Base-by-base conservation (phyloP, 139 green algal genomes). In the Tetraselmis chui region DNA sequence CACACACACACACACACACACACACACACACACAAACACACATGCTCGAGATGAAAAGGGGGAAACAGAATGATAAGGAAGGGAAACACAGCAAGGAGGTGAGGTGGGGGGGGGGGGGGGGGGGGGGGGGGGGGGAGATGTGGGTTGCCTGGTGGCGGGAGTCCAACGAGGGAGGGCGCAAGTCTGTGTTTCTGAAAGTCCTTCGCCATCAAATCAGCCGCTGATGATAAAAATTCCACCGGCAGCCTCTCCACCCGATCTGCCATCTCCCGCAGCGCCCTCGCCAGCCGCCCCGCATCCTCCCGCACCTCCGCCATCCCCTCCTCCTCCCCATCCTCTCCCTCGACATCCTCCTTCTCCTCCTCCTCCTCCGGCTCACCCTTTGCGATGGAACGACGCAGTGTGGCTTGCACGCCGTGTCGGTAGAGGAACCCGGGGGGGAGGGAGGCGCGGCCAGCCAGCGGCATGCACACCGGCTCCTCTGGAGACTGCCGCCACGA, bases 231-330 rank as follows among this genome's bases (percentile, higher is more conserved):
- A 77, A 86, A 78, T 67, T 84, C 84, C 24, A 22, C 74, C 26
- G 30, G 45, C 30, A 67, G 27, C 29, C 5, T 76, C 80, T 91
- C 87, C 83, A 93, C 81, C 58, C 86, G 79, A 28, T 86, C 84
- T 0, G 90, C 90, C 80, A 93, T 59, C 2, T 82, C 84, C 18
- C 90, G 87, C 59, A 92, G 85, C 11, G 85, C 89, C 25, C 82
- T 82, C 59, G 80, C 83, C 29, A 85, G 29, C 30, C 25, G 2
- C n/a, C 23, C 0, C 0, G 31, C 59, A 75, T 45, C 59, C 27
- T 80, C 79, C 75, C 80, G 30, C n/a, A 32, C 75, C 31, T 28
- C 30, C 28, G 30, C 11, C 28, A 29, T 28, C 80, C 77, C 31
- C 26, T 28, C 30, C 11, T 79, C 27, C 28, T 45, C 74, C 30